Evolutionary conservation across 202 grass and related monocot species (phyloP).

Genomic region (Dendrocalamus latiflorus): DNA sequence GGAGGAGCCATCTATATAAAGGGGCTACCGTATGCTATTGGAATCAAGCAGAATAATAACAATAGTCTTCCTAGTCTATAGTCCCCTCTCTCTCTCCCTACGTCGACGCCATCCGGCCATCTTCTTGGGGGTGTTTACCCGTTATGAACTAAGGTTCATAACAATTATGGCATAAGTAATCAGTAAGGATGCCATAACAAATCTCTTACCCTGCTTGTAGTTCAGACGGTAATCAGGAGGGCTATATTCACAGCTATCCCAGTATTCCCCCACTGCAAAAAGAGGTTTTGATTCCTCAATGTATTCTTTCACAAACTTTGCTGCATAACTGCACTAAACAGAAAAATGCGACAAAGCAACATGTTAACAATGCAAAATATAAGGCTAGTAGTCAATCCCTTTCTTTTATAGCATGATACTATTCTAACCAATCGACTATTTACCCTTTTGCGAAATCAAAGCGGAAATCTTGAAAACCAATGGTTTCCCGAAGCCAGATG

Average conservation of each 20-base stretch:
- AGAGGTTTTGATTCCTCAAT: slow-evolving; percentile 82
- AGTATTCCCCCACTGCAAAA: slow-evolving; percentile 93
- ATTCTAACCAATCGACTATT: neutral
- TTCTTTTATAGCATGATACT: neutral
- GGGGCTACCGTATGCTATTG: too few relatives aligned
- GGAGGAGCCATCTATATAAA: too few relatives aligned
- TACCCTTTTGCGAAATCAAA: slow-evolving; percentile 99
- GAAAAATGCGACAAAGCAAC: slow-evolving; percentile 16
- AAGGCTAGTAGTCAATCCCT: neutral
- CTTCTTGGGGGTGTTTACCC: too few relatives aligned
- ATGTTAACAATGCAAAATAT: neutral
- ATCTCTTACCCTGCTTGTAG: slow-evolving; percentile 79
- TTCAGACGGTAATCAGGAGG: slow-evolving; percentile 47
- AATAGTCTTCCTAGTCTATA: too few relatives aligned
- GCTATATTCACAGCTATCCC: slow-evolving; percentile 83
- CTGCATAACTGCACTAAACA: slow-evolving; percentile 61
- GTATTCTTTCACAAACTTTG: slow-evolving; percentile 90
- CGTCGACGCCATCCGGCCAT: too few relatives aligned
- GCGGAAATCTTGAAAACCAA: slow-evolving; percentile 95
- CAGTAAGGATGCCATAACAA: neutral
- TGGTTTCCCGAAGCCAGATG: slow-evolving; percentile 58
- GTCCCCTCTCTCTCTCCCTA: too few relatives aligned
- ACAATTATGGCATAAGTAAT: neutral
- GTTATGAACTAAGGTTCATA: too few relatives aligned
- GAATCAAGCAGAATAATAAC: too few relatives aligned